phyloP scores from a whole-genome alignment of 2,329 filamentous ascomycete genomes.

The Raffaelea ambrosiae region DNA sequence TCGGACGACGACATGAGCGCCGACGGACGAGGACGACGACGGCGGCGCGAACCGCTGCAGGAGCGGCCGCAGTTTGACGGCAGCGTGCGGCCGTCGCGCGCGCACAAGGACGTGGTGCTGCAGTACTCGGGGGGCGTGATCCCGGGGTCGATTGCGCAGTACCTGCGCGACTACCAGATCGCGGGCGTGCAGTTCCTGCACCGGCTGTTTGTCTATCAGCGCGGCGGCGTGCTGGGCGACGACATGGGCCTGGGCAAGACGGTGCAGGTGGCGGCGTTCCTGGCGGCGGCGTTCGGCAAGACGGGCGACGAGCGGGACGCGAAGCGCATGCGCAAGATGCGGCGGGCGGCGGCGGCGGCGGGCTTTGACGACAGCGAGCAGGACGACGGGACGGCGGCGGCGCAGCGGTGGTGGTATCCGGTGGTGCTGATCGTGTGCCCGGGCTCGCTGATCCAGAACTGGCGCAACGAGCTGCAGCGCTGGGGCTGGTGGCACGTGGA shows the following conservation, averaged over 20 bases:
- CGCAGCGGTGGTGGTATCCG: constrained; percentile 62
- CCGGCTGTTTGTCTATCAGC: constrained; percentile 81
- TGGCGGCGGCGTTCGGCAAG: constrained; percentile 89
- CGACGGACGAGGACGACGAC: not conserved
- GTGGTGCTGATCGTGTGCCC: constrained; percentile 80
- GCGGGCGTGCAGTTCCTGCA: constrained; percentile 80
- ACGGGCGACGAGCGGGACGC: constrained; percentile 78
- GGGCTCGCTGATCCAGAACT: constrained; percentile 81
- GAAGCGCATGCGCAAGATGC: constrained; percentile 81
- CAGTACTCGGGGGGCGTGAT: constrained; percentile 71
- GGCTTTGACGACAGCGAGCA: constrained; percentile 14
- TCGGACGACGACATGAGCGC: constrained; percentile 58
- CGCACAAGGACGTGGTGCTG: constrained; percentile 68
- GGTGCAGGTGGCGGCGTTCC: constrained; percentile 87
- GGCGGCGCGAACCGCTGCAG: constrained; percentile 26
- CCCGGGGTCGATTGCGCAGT: constrained; percentile 83
- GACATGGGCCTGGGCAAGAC: constrained; percentile 98
- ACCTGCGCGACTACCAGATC: constrained; percentile 85
- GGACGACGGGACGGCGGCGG: constrained; percentile 15
- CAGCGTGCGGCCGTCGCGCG: constrained; percentile 54
- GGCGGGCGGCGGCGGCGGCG: constrained; percentile 33
- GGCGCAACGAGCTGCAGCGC: constrained; percentile 73
- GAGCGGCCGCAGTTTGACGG: constrained; percentile 63
- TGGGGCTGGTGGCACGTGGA: constrained; percentile 98
- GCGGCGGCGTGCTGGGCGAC: constrained; percentile 83